Percentiles rank a stretch among this genome's conserved stretches.
Evolutionary conservation across 2,329 filamentous ascomycete genomes (phyloP).

Genomic region (Ophiostoma montium): DNA sequence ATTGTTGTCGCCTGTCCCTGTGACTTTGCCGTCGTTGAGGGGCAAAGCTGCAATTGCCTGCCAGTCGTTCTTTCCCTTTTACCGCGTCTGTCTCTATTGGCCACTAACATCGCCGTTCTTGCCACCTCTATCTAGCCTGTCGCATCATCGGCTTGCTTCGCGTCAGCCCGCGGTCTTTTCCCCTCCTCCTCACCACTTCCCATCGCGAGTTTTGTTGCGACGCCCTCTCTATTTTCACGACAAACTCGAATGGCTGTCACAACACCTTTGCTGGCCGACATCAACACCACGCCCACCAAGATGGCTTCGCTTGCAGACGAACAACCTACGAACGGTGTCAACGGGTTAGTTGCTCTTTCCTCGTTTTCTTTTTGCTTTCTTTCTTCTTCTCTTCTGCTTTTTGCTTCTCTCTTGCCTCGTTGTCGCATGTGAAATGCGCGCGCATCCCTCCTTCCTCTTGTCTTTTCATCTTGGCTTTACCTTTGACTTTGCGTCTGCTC

Average conservation of each 20-base stretch:
- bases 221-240: neutral
- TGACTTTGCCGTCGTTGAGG: neutral
- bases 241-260: slow-evolving; percentile 34
- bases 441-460: neutral
- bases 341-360: slow-evolving; percentile 38
- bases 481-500: neutral
- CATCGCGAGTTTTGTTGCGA: slow-evolving; percentile 11
- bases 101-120: neutral
- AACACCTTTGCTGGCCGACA: slow-evolving; percentile 32
- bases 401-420: neutral
- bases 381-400: neutral
- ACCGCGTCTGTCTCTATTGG: slow-evolving; percentile 6
- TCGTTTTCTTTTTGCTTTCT: neutral
- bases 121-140: neutral
- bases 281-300: slow-evolving; percentile 30
- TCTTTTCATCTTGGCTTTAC: neutral
- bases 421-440: neutral
- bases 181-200: slow-evolving; percentile 14
- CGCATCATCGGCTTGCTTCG: neutral
- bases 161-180: slow-evolving; percentile 10
- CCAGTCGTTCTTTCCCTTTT: slow-evolving; percentile 14
- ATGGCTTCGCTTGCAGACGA: slow-evolving; percentile 37
- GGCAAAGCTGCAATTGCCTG: neutral
- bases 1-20: neutral
- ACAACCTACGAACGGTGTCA: slow-evolving; percentile 23